Base-by-base conservation (phyloP, 345 rosid species). In the Geranium brycei region DNA sequence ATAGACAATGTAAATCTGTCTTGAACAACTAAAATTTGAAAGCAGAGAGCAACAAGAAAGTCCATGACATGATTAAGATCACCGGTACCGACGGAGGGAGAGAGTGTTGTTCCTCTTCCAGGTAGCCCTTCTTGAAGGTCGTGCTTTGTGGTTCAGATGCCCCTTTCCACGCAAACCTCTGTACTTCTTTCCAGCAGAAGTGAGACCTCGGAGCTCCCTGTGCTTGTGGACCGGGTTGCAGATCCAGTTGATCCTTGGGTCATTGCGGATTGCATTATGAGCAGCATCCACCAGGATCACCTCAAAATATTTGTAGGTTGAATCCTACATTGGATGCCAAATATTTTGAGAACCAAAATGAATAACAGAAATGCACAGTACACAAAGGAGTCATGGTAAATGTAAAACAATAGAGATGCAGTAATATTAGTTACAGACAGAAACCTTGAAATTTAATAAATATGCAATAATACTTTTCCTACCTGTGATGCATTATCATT, bases 231-330 rank as follows among this genome's bases (percentile, higher is more conserved):
- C 79, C 8, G 82, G 82, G 3, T 78, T 75, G 65, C 79, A 72
- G 18, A 78, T 73, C 82, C 82, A 72, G 72, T 75, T 78, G 79
- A 78, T 78, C 62, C 82, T 69, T 60, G 79, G 72, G 67, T 78
- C 82, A 62, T 71, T 71, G 18, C 73, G 70, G 58, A 74, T 68
- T 15, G 81, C 70, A 61, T 68, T 74, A 51, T 74, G 78, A 31
- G 78, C 78, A 31, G 64, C 68, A 66, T 77, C 81, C 56, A 77
- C 81, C 69, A 77, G 51, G 18, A 77, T 58, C 2, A 77, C 73
- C 78, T 74, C 81, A 57, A 19, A 77, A 62, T 77, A 74, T 68
- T 75, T 78, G 69, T 72, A 78, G 5, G 82, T 75, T 6, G 82
- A 78, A 63, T 78, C 82, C 82, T 78, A 60, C 61, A 65, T 58